Evolutionary conservation across 116 monocot genomes (phyloP).

Genomic region (Cymodocea nodosa): DNA sequence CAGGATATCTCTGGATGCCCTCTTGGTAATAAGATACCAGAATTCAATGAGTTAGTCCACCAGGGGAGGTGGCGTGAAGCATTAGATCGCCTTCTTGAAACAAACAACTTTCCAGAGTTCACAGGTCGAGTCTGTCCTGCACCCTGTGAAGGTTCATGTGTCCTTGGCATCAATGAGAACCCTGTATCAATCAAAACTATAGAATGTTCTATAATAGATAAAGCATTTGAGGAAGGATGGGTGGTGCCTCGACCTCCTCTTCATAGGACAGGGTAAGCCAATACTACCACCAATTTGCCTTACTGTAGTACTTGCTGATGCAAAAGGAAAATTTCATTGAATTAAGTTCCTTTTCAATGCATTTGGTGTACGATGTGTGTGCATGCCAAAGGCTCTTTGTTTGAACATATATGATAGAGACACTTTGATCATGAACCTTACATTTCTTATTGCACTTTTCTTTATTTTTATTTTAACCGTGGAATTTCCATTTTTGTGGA

Average conservation of each 20-base stretch:
- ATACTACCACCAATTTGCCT: neutral
- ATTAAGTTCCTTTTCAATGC: too few species aligned
- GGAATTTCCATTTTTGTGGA: neutral
- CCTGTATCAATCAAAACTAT: constrained; percentile 99
- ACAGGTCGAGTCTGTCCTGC: constrained; percentile 97
- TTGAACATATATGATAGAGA: too few species aligned
- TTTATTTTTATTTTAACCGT: too few species aligned
- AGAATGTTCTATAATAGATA: constrained; percentile 96
- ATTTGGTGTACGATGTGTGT: too few species aligned
- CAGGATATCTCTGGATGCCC: constrained; percentile 97
- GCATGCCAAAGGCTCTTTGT: neutral
- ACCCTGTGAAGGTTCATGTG: constrained; percentile 97
- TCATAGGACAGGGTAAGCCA: constrained; percentile 69
- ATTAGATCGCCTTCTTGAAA: constrained; percentile 86
- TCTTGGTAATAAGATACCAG: constrained; percentile 98
- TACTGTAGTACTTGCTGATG: neutral
- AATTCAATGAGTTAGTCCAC: constrained; percentile 95
- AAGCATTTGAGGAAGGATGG: constrained; percentile 93
- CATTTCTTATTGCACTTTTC: neutral
- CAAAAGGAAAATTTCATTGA: too few species aligned
- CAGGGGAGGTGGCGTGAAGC: constrained; percentile 95
- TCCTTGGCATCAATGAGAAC: constrained; percentile 95
- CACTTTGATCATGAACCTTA: too few species aligned
- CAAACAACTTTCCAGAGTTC: constrained; percentile 99
- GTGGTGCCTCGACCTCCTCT: constrained; percentile 85